These are phyloP conservation scores for Ustulina deusta DNA, from an alignment of 2,329 filamentous ascomycete genomes.

Conservation along the genomic window DNA sequence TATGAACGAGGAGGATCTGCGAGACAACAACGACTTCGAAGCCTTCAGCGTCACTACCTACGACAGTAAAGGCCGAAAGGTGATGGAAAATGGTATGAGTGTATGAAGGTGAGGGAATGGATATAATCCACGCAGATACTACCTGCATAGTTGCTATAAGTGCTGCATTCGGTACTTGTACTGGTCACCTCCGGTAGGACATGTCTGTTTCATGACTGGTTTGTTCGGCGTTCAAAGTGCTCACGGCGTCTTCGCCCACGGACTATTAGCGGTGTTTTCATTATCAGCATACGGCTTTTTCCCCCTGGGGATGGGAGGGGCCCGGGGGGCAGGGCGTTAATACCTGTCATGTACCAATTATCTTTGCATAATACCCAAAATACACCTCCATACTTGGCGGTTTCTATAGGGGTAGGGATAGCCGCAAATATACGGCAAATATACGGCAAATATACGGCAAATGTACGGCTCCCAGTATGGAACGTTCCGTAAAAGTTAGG, in stretches of 20 bases:
- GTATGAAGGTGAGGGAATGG: slow-evolving; percentile 31
- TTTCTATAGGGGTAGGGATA: no score
- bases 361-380: background rate
- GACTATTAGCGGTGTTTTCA: background rate
- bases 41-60: slow-evolving; percentile 54
- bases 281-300: background rate
- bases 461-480: no score
- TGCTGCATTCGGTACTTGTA: no score
- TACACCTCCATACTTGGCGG: background rate
- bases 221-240: background rate
- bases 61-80: slow-evolving; percentile 48
- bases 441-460: no score
- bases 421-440: no score
- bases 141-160: background rate
- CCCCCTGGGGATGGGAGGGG: background rate
- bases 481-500: no score
- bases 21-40: slow-evolving; percentile 51
- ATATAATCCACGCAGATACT: background rate
- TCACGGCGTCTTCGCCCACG: background rate
- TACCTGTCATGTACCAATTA: slow-evolving; percentile 2
- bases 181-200: background rate
- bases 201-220: background rate
- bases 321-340: background rate
- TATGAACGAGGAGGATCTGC: slow-evolving; percentile 48
- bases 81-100: slow-evolving; percentile 50